Evolutionary conservation across 2,329 filamentous ascomycete species (phyloP).

Genomic region (Zymoseptoria passerinii): DNA sequence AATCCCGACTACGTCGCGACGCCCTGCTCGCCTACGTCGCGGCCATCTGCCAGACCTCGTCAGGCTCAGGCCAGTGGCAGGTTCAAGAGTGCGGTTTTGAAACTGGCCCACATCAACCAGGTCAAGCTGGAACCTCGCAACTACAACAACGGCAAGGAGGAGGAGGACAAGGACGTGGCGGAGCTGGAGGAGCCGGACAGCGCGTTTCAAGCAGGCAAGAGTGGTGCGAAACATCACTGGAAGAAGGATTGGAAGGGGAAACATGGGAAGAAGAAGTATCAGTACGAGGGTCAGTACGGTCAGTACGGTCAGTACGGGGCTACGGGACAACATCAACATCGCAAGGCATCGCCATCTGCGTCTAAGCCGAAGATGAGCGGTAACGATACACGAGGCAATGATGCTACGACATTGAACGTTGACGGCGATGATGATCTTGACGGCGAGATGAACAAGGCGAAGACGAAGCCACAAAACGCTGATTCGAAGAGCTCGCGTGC

Average conservation of each 20-base stretch:
- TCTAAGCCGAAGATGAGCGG: slow-evolving; percentile 8
- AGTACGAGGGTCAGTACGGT: slow-evolving; percentile 26
- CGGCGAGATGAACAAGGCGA: slow-evolving; percentile 6
- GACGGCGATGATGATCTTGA: slow-evolving; percentile 10
- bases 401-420: slow-evolving; percentile 11
- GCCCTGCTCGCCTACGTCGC: slow-evolving; percentile 40
- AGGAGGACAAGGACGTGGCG: slow-evolving; percentile 17
- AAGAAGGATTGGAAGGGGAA: slow-evolving; percentile 23
- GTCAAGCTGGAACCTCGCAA: slow-evolving; percentile 10
- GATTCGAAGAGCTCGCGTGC: not conserved
- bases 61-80: slow-evolving; percentile 29
- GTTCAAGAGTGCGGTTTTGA: slow-evolving; percentile 44
- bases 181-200: slow-evolving; percentile 22
- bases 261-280: slow-evolving; percentile 20
- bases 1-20: slow-evolving; percentile 36
- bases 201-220: slow-evolving; percentile 24
- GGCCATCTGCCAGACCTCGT: slow-evolving; percentile 33
- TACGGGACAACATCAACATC: slow-evolving; percentile 22
- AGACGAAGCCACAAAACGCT: not conserved
- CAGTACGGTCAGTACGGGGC: slow-evolving; percentile 25
- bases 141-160: slow-evolving; percentile 15
- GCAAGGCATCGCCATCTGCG: slow-evolving; percentile 20
- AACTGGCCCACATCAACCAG: slow-evolving; percentile 37
- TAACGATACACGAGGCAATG: slow-evolving; percentile 16
- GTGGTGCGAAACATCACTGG: slow-evolving; percentile 30